Percentiles rank a stretch among this genome's conserved stretches.
Evolutionary conservation across 1,284 basidiomycete species (phyloP).

Genomic region (Lentinula novae-zelandiae): DNA sequence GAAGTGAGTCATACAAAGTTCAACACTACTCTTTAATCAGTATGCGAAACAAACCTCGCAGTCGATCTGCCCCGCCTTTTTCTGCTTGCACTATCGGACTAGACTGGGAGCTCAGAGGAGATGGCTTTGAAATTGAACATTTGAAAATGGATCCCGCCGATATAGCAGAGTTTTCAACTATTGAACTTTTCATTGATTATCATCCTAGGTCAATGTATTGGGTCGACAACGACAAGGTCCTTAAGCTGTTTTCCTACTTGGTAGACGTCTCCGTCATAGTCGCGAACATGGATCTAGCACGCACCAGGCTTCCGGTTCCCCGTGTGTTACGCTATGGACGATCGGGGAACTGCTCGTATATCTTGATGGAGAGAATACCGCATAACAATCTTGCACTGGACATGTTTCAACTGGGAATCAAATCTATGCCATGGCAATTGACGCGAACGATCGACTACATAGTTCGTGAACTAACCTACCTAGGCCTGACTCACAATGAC

Average conservation of each 20-base stretch:
- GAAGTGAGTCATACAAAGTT: no score
- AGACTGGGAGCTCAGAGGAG: neutral
- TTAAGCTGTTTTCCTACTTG: slow-evolving; percentile 1
- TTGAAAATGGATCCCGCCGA: slow-evolving; percentile 1
- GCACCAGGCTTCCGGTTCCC: slow-evolving; percentile 1
- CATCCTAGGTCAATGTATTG: neutral
- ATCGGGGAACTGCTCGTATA: slow-evolving; percentile 3
- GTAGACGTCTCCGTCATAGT: neutral
- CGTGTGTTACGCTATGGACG: neutral
- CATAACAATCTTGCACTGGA: neutral
- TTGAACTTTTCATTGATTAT: neutral
- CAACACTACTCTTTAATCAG: no score
- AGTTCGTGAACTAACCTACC: neutral
- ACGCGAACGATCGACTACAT: neutral
- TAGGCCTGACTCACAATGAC: slow-evolving; percentile 1
- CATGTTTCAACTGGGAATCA: neutral
- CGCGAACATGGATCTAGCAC: neutral
- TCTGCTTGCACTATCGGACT: neutral
- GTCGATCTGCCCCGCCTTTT: slow-evolving; percentile 1
- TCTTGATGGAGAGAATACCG: slow-evolving; percentile 6
- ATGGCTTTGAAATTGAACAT: neutral
- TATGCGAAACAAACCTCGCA: neutral
- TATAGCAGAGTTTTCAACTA: neutral
- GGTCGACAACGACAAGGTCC: neutral
- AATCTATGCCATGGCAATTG: neutral